phyloP scores from a whole-genome alignment of 331 rosid genomes.

The Pyrus hybrid region DNA sequence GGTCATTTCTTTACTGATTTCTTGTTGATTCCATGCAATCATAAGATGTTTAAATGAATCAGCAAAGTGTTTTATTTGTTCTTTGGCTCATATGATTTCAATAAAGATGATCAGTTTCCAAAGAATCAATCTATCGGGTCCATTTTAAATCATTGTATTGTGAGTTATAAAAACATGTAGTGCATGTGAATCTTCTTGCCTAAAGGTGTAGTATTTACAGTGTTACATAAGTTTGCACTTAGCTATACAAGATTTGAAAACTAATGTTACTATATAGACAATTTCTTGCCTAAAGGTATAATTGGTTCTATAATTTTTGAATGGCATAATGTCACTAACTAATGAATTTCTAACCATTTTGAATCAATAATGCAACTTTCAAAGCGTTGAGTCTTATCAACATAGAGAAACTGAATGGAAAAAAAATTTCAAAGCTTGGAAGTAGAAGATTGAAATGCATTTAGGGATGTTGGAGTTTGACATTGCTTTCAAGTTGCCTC shows the following conservation, averaged over 20 bases:
- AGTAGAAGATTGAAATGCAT: too few species aligned
- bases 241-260: neutral
- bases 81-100: too few species aligned
- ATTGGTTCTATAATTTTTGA: neutral
- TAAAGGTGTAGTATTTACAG: neutral
- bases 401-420: too few species aligned
- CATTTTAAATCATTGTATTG: neutral
- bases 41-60: too few species aligned
- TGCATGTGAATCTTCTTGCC: neutral
- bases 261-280: neutral
- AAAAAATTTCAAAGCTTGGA: too few species aligned
- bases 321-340: neutral
- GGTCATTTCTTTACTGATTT: neutral
- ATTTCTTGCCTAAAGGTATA: neutral
- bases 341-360: neutral
- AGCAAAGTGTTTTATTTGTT: too few species aligned
- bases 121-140: too few species aligned
- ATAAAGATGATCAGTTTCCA: too few species aligned
- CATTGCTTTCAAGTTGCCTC: too few species aligned
- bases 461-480: too few species aligned
- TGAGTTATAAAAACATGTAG: neutral
- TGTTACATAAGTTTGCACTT: neutral
- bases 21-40: too few species aligned
- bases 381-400: too few species aligned
- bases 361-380: neutral